These are phyloP conservation scores for Vigna unguiculata DNA, from an alignment of 306 rosid genomes.

Conservation along the genomic window DNA sequence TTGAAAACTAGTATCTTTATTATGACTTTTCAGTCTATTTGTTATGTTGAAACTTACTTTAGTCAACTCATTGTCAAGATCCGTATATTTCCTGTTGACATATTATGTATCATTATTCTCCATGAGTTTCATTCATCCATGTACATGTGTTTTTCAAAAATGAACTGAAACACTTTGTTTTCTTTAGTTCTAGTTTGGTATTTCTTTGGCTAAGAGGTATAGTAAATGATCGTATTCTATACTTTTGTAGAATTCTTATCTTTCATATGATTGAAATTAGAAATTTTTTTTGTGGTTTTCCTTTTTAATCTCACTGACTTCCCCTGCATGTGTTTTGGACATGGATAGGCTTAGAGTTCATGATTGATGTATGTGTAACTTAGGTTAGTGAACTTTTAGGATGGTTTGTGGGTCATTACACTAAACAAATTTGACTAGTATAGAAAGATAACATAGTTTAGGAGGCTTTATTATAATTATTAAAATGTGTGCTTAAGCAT, in stretches of 20 bases:
- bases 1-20: conserved; percentile 11
- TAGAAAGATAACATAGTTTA: background rate
- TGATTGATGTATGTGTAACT: conserved; percentile 10
- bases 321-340: conserved; percentile 19
- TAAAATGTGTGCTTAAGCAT: background rate
- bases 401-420: conserved; percentile 18
- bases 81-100: conserved; percentile 26
- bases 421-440: background rate
- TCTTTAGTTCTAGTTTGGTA: conserved; percentile 18
- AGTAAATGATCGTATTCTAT: conserved; percentile 5
- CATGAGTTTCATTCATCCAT: background rate
- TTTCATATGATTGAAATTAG: background rate
- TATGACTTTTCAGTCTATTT: background rate
- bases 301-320: background rate
- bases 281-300: background rate
- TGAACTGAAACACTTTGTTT: background rate
- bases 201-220: background rate
- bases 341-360: conserved; percentile 21
- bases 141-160: background rate
- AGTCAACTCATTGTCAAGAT: conserved; percentile 23
- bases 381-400: too few species aligned
- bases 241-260: conserved; percentile 15
- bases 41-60: conserved; percentile 27
- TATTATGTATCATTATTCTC: background rate
- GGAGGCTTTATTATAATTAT: background rate